These are phyloP conservation scores for Lactarius akahatsu DNA, from an alignment of 768 basidiomycete genomes.

Conservation along the genomic window DNA sequence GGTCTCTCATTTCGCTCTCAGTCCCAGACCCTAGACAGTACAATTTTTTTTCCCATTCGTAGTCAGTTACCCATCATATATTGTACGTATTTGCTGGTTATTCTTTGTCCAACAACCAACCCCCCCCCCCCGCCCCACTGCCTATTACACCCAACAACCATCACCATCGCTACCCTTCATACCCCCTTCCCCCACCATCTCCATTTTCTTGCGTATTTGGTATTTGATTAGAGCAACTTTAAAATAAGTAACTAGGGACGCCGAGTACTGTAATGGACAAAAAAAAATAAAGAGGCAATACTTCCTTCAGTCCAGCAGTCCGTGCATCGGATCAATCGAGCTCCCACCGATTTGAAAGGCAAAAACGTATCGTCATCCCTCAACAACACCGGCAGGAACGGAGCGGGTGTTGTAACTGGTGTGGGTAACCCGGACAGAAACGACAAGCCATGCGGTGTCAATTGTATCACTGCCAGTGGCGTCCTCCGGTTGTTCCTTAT, in stretches of 20 bases:
- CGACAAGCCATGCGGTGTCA: too few relatives aligned
- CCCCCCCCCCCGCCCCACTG: neutral
- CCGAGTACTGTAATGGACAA: neutral
- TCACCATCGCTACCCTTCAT: neutral
- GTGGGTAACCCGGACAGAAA: too few relatives aligned
- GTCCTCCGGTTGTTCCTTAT: too few relatives aligned
- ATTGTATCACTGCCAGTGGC: too few relatives aligned
- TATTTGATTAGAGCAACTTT: conserved; percentile 5
- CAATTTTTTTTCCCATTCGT: neutral
- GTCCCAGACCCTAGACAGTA: neutral
- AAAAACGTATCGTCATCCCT: too few relatives aligned
- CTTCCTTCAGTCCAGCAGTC: neutral
- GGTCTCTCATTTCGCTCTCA: neutral
- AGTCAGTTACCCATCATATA: conserved; percentile 2
- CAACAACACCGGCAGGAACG: too few relatives aligned
- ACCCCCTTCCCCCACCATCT: neutral
- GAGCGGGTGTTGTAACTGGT: too few relatives aligned
- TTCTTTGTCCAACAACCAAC: neutral
- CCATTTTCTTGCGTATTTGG: conserved; percentile 12
- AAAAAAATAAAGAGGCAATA: neutral
- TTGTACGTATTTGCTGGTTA: neutral
- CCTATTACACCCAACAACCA: neutral
- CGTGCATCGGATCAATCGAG: neutral
- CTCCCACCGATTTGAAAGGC: neutral
- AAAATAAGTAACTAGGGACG: neutral